Evolutionary conservation across 2,329 filamentous ascomycete species (phyloP).

Genomic region (Elsinoe arachidis): DNA sequence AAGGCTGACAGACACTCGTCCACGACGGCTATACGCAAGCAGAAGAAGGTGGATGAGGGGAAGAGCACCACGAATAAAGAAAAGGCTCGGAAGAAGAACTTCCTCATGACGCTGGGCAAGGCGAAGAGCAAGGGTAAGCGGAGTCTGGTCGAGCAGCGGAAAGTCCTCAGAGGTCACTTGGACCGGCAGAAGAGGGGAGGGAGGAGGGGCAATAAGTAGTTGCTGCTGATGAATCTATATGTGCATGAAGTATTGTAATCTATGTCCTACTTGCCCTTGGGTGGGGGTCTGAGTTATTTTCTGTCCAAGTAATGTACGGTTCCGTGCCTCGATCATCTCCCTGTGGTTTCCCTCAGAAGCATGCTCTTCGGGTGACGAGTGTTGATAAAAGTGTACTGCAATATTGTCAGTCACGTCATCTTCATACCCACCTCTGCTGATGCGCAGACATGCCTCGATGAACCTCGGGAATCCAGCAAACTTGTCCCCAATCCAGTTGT

Average conservation of each 20-base stretch:
- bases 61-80: slow-evolving; percentile 97
- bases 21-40: slow-evolving; percentile 72
- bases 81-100: slow-evolving; percentile 96
- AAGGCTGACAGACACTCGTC: slow-evolving; percentile 66
- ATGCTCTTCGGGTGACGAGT: background rate
- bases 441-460: background rate
- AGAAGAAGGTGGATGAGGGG: slow-evolving; percentile 78
- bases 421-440: background rate
- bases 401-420: background rate
- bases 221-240: background rate
- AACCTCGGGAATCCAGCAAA: background rate
- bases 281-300: background rate
- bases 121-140: slow-evolving; percentile 93
- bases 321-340: too few species aligned
- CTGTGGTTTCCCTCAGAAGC: background rate
- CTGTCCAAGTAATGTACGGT: too few species aligned
- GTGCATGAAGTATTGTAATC: background rate
- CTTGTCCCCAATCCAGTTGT: slow-evolving; percentile 18
- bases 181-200: slow-evolving; percentile 78
- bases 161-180: slow-evolving; percentile 71
- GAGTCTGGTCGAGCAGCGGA: slow-evolving; percentile 77
- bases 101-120: slow-evolving; percentile 95
- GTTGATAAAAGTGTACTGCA: background rate
- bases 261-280: background rate
- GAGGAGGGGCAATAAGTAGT: slow-evolving; percentile 56